Evolutionary conservation across 2,329 filamentous ascomycete genomes (phyloP).

Genomic region (Hirsutella thompsonii): DNA sequence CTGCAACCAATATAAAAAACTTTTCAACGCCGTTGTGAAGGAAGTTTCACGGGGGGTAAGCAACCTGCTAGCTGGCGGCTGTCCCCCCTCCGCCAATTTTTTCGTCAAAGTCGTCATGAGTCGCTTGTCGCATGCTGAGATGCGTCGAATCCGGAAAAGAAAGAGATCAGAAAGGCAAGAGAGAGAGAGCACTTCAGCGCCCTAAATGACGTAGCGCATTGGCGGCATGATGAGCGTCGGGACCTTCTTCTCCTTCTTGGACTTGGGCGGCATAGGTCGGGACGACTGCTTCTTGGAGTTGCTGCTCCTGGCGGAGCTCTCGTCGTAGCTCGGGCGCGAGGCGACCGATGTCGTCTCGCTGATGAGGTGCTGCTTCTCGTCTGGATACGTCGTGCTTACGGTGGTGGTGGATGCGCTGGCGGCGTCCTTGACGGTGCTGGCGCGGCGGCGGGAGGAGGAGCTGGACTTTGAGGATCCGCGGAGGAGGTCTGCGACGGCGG

Average conservation of each 20-base stretch:
- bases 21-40: too few relatives aligned
- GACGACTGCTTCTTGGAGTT: background rate
- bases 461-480: background rate
- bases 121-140: too few relatives aligned
- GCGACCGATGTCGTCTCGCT: conserved; percentile 3
- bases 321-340: background rate
- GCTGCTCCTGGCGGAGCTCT: conserved; percentile 2
- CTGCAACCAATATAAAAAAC: too few relatives aligned
- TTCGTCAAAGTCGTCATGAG: too few relatives aligned
- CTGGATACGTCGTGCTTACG: too few relatives aligned
- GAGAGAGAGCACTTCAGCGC: too few relatives aligned
- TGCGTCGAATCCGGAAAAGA: too few relatives aligned
- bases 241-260: conserved; percentile 2
- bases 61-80: too few relatives aligned
- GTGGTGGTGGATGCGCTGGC: too few relatives aligned
- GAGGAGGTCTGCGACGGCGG: conserved; percentile 4
- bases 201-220: conserved; percentile 5
- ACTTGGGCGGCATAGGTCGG: background rate
- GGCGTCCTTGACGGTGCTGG: background rate
- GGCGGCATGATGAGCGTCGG: conserved; percentile 3
- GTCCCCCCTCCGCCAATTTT: too few relatives aligned
- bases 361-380: background rate
- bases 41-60: too few relatives aligned
- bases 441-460: conserved; percentile 2
- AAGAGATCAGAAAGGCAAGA: background rate